Evolutionary conservation across 495 filamentous ascomycete genomes (phyloP).

Genomic region (Margaritispora aquatica): DNA sequence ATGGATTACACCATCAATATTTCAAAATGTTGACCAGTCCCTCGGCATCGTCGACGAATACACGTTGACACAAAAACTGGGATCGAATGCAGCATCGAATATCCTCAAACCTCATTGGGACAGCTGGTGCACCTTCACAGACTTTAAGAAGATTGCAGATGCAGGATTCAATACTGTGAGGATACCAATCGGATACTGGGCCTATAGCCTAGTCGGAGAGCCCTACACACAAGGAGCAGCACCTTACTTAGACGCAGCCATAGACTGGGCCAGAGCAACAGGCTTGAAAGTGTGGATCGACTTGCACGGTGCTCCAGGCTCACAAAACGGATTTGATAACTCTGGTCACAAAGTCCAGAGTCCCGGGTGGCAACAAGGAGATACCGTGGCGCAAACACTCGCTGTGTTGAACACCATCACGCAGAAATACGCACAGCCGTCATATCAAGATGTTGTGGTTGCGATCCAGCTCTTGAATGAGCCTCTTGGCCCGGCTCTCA

Average conservation of each 20-base stretch:
- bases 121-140: constrained; percentile 57
- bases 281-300: constrained; percentile 55
- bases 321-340: constrained; percentile 84
- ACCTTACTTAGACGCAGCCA: constrained; percentile 54
- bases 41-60: constrained; percentile 52
- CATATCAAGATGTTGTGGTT: constrained; percentile 58
- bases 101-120: constrained; percentile 45
- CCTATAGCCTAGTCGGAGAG: constrained; percentile 47
- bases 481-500: constrained; percentile 45
- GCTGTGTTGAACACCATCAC: constrained; percentile 51
- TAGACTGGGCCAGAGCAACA: constrained; percentile 58
- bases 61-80: constrained; percentile 45
- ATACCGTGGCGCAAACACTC: constrained; percentile 52
- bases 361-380: constrained; percentile 55
- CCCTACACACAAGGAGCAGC: constrained; percentile 70
- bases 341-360: constrained; percentile 52
- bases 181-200: constrained; percentile 80
- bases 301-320: constrained; percentile 53
- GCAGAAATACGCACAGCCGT: constrained; percentile 45
- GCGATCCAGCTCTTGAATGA: constrained; percentile 72
- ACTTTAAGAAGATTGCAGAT: constrained; percentile 59
- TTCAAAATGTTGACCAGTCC: constrained; percentile 36
- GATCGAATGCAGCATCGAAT: constrained; percentile 29
- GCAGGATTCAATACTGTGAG: constrained; percentile 69
- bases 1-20: constrained; percentile 64